Evolutionary conservation across 2,329 filamentous ascomycete genomes (phyloP).

Genomic region (Truncatella angustata): DNA sequence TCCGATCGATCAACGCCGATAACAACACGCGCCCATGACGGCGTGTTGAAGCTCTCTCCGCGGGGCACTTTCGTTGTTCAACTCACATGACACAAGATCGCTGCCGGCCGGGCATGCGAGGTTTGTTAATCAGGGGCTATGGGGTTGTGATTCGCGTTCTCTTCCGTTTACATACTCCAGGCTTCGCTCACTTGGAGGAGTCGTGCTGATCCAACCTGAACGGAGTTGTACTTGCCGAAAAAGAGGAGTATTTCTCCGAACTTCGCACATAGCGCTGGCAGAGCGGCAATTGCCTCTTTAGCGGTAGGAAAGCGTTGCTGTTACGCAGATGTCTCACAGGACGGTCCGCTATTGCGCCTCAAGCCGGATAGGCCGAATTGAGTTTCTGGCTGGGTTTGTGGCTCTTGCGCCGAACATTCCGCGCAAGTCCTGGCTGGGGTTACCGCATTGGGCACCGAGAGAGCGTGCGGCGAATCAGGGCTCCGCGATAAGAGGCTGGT

Average conservation of each 20-base stretch:
- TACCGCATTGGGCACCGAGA: conserved; percentile 5
- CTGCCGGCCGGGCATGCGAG: neutral
- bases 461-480: neutral
- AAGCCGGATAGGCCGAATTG: conserved; percentile 2
- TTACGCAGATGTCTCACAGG: too few relatives aligned
- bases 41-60: too few relatives aligned
- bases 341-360: neutral
- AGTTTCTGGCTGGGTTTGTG: neutral
- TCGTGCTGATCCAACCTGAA: neutral
- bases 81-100: neutral
- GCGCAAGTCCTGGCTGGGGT: neutral
- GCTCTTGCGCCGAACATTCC: neutral
- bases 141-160: too few relatives aligned
- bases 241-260: neutral
- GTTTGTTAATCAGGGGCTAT: neutral
- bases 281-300: neutral
- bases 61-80: neutral
- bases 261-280: neutral
- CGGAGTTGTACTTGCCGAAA: neutral
- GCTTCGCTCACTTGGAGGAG: too few relatives aligned
- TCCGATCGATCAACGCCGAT: neutral
- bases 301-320: too few relatives aligned
- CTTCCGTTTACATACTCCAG: too few relatives aligned
- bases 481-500: conserved; percentile 4
- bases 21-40: too few relatives aligned